Evolutionary conservation across 169 alveolate species (phyloP), one percentile per base, ranked within the genome.

Genomic region (Fabrea salina): DNA sequence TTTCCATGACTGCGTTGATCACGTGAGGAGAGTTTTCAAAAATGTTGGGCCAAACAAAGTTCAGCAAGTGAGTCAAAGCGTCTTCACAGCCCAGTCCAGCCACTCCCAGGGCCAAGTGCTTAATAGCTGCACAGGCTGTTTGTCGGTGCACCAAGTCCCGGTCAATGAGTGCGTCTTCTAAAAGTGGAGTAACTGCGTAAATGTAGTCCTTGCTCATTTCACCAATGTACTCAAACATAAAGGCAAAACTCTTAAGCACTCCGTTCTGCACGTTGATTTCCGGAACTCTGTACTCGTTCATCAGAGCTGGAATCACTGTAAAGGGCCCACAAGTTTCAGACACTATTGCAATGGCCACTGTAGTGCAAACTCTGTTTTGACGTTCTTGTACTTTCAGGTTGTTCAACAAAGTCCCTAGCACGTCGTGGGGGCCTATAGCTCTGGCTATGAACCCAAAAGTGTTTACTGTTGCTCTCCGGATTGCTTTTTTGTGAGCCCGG

Each of bases 381-480:
- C 99, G 92, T 90, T 99, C 99, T 86, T 98, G 99, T 41, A 99
- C 99, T 85, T 98, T 90, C 77, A 95, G 83, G 93, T 97, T 96
- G 89, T 97, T 97, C 41, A 97, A 87, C 40, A 97, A 86, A 5
- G 99, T 97, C 0, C 96, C 94, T 22, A 98, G 71, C 2, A 97
- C 99, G 83, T 99, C 99, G 79, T 98, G 99, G 0, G 99, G 99
- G 0, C 99, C 99, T 30, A 99, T 98, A 22, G 99, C 99, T 61
- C 97, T 95, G 22, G 99, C 99, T 44, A 99, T 99, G 94, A 97
- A 97, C 13, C 99, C 99, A 86, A 98, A 99, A 32, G 99, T 99
- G 84, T 98, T 98, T 5, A 99, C 99, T 4, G 99, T 96, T 49
- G 99, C 99, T 67, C 99, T 93, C 30, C 99, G 90, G 80, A 98